Percentiles rank a stretch among this genome's conserved stretches.
Evolutionary conservation across 1,284 basidiomycete species (phyloP).

Genomic region (Ustilago hordei): DNA sequence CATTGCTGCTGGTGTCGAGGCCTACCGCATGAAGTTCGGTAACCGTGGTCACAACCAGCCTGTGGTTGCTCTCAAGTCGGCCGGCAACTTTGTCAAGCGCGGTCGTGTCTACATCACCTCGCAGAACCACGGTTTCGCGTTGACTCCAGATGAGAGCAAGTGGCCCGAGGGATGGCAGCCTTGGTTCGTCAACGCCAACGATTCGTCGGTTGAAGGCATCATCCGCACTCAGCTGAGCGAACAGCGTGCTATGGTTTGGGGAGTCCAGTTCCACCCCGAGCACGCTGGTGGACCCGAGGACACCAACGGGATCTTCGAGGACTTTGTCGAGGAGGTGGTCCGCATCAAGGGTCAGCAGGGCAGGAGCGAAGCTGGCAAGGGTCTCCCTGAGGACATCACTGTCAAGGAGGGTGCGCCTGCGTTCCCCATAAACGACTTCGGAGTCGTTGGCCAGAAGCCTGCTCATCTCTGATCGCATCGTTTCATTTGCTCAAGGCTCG

Average conservation of each 20-base stretch:
- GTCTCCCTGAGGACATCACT: constrained; percentile 30
- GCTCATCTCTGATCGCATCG: constrained; percentile 26
- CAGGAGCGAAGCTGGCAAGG: constrained; percentile 26
- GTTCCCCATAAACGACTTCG: constrained; percentile 43
- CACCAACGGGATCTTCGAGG: constrained; percentile 66
- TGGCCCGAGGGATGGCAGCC: constrained; percentile 68
- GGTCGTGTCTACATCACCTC: constrained; percentile 95
- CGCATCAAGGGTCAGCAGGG: constrained; percentile 54
- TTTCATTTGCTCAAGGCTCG: background rate
- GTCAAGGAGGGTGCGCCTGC: constrained; percentile 41
- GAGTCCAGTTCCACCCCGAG: constrained; percentile 69
- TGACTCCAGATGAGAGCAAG: constrained; percentile 61
- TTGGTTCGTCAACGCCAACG: constrained; percentile 69
- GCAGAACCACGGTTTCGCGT: constrained; percentile 73
- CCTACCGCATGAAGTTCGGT: constrained; percentile 96
- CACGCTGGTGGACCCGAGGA: constrained; percentile 68
- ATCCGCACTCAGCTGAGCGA: constrained; percentile 53
- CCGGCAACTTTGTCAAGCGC: constrained; percentile 86
- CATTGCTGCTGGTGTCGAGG: constrained; percentile 94
- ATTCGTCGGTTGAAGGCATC: constrained; percentile 67
- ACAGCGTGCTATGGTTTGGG: constrained; percentile 62
- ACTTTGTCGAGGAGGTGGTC: constrained; percentile 66
- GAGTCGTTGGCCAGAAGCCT: constrained; percentile 41
- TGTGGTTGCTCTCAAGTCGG: constrained; percentile 88
- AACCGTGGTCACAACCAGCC: constrained; percentile 99